Conservation (phyloP, 2,329 filamentous ascomycete species). For the Penicillium sp. region DNA sequence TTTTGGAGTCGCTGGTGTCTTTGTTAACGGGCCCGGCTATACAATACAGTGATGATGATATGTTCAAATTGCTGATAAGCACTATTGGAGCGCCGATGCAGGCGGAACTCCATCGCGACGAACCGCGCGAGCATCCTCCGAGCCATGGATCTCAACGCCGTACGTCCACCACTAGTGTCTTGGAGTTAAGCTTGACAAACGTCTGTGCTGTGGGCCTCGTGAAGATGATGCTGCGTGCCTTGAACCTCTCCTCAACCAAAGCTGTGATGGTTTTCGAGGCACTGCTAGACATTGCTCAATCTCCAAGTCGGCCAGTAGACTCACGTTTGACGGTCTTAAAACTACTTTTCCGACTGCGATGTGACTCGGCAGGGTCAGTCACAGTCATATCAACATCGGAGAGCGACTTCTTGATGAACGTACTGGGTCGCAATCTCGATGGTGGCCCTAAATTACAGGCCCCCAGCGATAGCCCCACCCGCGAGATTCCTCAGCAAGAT, state of each 20-base stretch:
- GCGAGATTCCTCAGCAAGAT: slow-evolving; percentile 38
- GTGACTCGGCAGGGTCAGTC: slow-evolving; percentile 75
- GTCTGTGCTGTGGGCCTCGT: slow-evolving; percentile 70
- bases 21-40: slow-evolving; percentile 36
- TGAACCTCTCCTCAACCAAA: slow-evolving; percentile 65
- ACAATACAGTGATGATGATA: slow-evolving; percentile 26
- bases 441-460: slow-evolving; percentile 45
- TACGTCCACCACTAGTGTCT: slow-evolving; percentile 27
- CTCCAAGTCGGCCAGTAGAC: slow-evolving; percentile 60
- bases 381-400: slow-evolving; percentile 70
- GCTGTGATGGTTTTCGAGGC: slow-evolving; percentile 60
- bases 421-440: slow-evolving; percentile 63
- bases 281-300: slow-evolving; percentile 62
- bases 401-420: slow-evolving; percentile 67
- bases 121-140: slow-evolving; percentile 40
- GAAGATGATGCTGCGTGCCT: slow-evolving; percentile 70
- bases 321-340: slow-evolving; percentile 73
- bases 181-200: slow-evolving; percentile 47
- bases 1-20: slow-evolving; percentile 38
- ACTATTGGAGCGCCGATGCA: slow-evolving; percentile 36
- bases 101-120: slow-evolving; percentile 30
- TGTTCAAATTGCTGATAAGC: slow-evolving; percentile 32
- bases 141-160: slow-evolving; percentile 27
- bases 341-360: slow-evolving; percentile 75
- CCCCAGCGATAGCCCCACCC: slow-evolving; percentile 40